Evolutionary conservation across 169 alveolate genomes (phyloP), one percentile per base, ranked within the genome.

Genomic region (Plasmodium cynomolgi): DNA sequence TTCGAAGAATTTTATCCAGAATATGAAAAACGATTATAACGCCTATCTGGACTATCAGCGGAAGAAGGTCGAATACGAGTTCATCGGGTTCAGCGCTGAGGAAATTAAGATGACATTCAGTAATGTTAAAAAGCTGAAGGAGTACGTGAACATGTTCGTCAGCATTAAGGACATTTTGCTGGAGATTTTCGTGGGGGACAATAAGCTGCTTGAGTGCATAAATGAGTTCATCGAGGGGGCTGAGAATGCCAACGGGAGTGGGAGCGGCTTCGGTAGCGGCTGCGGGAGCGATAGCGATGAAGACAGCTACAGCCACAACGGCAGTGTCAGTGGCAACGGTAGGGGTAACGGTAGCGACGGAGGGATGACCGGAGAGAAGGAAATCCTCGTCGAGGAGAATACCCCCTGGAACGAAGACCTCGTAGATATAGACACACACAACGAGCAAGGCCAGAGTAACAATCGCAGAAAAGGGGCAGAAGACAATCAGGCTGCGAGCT

Each of bases 121-220:
- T 15, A 91, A 81, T 47, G 73, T 91, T 41, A 91, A 91, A 37
- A 91, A 91, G 47, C 15, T 91, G 50, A 91, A 91, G 72, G 95
- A 91, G 58, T 91, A 91, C 58, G 95, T 91, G 50, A 91, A 82
- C 77, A 91, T 91, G 92, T 91, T 91, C 77, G 92, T 91, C 15
- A 82, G 91, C 56, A 91, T 91, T 26, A 91, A 91, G 73, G 95
- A 91, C 58, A 91, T 91, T 41, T 58, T 91, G 41, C 58, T 91
- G 39, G 95, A 91, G 58, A 91, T 91, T 72, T 91, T 91, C 39
- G 37, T 81, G 26, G 92, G 92, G n/a, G 95, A 91, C 74, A 91
- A 91, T 41, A 82, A 91, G 54, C 47, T 91, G 34, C 80, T 91
- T 1, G 95, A 91, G 17, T 73, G 80, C 39, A 91, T 91, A 7